A percentile compares a stretch with the other conserved stretches of the same genome.
Conservation (phyloP, 257 asterid species). For the Capsicum pubescens region DNA sequence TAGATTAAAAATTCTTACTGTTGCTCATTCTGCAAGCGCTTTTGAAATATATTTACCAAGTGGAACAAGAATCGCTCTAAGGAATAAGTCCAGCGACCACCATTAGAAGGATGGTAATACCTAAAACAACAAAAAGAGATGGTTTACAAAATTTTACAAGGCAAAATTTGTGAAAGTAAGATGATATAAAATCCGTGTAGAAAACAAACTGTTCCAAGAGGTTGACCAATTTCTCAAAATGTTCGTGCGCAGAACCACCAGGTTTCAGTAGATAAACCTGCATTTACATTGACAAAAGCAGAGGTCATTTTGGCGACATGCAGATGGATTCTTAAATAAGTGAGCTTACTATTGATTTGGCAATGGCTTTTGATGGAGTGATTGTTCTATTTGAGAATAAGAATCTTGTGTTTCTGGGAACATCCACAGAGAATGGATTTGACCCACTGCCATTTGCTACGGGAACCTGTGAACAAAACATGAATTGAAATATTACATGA, state of each 20-base stretch:
- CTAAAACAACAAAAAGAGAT: slow-evolving; percentile 46
- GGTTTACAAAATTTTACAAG: slow-evolving; percentile 16
- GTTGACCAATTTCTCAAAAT: slow-evolving; percentile 86
- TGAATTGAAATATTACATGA: slow-evolving; percentile 28
- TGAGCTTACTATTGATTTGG: slow-evolving; percentile 87
- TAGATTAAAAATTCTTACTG: slow-evolving; percentile 58
- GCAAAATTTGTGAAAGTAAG: slow-evolving; percentile 25
- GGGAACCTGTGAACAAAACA: slow-evolving; percentile 78
- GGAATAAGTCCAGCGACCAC: slow-evolving; percentile 98
- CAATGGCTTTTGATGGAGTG: slow-evolving; percentile 88
- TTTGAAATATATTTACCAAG: slow-evolving; percentile 76
- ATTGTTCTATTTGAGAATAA: slow-evolving; percentile 76
- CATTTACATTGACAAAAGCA: slow-evolving; percentile 46
- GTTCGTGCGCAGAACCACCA: slow-evolving; percentile 79
- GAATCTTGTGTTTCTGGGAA: slow-evolving; percentile 89
- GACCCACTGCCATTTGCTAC: slow-evolving; percentile 96
- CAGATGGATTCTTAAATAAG: slow-evolving; percentile 14
- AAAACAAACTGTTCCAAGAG: slow-evolving; percentile 95
- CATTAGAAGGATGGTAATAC: slow-evolving; percentile 99
- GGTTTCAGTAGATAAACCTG: slow-evolving; percentile 94
- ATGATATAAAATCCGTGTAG: slow-evolving; percentile 29
- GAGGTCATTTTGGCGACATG: slow-evolving; percentile 7
- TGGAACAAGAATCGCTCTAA: slow-evolving; percentile 84
- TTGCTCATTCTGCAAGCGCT: slow-evolving; percentile 89
- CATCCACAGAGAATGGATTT: slow-evolving; percentile 85